Percentiles rank a stretch among this genome's conserved stretches.
These are phyloP conservation scores for Ganoderma sp. DNA, from an alignment of 1,284 basidiomycete genomes.

Conservation along the genomic window DNA sequence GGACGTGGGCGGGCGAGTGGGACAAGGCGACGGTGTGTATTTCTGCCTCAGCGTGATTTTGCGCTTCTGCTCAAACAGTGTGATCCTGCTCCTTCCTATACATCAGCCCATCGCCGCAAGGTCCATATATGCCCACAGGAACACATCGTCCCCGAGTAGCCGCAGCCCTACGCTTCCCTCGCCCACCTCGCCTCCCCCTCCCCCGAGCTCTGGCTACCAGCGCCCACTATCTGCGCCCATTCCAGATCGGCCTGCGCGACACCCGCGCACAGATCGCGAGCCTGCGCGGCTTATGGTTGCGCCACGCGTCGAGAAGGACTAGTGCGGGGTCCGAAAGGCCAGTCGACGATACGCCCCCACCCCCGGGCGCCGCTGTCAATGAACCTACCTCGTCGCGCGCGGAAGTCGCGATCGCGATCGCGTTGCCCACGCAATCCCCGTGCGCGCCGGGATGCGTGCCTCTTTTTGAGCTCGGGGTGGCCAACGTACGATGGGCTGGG, in stretches of 20 bases:
- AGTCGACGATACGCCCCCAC: not conserved
- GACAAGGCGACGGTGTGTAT: slow-evolving; percentile 31
- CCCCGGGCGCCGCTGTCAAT: not conserved
- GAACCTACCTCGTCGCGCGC: slow-evolving; percentile 2
- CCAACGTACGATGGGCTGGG: slow-evolving; percentile 18
- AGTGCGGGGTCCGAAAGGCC: not conserved
- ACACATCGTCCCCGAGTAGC: slow-evolving; percentile 2
- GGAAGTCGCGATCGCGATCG: slow-evolving; percentile 32
- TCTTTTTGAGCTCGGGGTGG: slow-evolving; percentile 20
- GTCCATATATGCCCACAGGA: not conserved
- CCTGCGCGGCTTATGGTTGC: slow-evolving; percentile 8
- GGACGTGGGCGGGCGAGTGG: slow-evolving; percentile 22
- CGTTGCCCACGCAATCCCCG: slow-evolving; percentile 30
- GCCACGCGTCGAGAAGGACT: not conserved
- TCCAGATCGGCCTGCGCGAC: slow-evolving; percentile 25
- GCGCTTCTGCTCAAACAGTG: not conserved
- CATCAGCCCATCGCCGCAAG: not conserved
- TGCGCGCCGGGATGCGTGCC: slow-evolving; percentile 11
- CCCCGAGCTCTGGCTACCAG: slow-evolving; percentile 5
- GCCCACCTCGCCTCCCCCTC: not conserved
- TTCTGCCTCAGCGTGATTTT: not conserved
- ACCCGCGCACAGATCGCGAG: slow-evolving; percentile 12
- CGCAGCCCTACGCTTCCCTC: not conserved
- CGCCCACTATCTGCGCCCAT: slow-evolving; percentile 20
- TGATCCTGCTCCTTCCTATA: not conserved